Evolutionary conservation across 257 asterid species (phyloP).

Genomic region (Coffea canephora): DNA sequence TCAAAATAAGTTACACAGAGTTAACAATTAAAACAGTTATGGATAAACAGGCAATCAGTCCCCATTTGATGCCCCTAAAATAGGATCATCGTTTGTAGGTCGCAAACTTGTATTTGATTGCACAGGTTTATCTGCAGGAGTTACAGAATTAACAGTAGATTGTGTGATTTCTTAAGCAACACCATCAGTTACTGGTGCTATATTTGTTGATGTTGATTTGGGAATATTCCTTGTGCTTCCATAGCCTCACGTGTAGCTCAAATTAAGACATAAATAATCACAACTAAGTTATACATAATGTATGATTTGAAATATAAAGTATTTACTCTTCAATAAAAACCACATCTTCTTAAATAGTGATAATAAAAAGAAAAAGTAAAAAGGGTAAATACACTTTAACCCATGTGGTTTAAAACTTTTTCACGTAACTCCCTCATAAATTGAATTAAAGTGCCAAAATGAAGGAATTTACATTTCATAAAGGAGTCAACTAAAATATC

Average conservation of each 20-base stretch:
- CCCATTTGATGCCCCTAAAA: slow-evolving; percentile 28
- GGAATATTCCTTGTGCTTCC: slow-evolving; percentile 46
- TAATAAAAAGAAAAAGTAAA: too few species aligned
- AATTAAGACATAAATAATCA: too few species aligned
- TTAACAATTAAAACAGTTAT: background rate
- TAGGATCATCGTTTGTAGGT: slow-evolving; percentile 31
- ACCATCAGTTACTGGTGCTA: slow-evolving; percentile 25
- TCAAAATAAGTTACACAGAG: background rate
- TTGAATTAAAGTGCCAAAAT: too few species aligned
- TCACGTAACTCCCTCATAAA: too few species aligned
- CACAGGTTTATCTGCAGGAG: slow-evolving; percentile 9
- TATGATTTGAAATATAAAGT: too few species aligned
- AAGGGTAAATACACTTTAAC: too few species aligned
- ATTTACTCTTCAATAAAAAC: too few species aligned
- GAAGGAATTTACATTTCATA: too few species aligned
- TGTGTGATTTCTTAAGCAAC: slow-evolving; percentile 18
- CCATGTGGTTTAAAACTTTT: too few species aligned
- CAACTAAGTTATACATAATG: too few species aligned
- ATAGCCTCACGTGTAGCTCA: slow-evolving; percentile 60
- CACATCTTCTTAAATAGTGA: too few species aligned
- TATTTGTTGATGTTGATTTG: slow-evolving; percentile 27
- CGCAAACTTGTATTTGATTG: slow-evolving; percentile 9
- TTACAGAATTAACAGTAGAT: slow-evolving; percentile 15
- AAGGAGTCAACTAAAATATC: too few species aligned
- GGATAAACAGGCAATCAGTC: slow-evolving; percentile 27